These are phyloP conservation scores for Candida corydali DNA, from an alignment of 805 yeast genomes.

Conservation along the genomic window DNA sequence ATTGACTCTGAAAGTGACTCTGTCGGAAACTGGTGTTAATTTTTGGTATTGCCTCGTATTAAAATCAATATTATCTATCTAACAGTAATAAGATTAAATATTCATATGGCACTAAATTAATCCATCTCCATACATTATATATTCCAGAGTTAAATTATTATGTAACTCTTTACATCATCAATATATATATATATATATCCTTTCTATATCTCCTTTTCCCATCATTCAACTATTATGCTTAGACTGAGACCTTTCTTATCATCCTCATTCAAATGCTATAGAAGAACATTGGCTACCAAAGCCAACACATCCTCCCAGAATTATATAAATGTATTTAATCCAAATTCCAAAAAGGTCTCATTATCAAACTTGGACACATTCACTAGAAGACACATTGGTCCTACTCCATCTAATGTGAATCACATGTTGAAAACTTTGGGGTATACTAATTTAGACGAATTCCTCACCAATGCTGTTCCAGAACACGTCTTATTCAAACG, in stretches of 20 bases:
- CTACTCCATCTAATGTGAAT: slow-evolving; percentile 56
- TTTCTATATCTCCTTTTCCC: not conserved
- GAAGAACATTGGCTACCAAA: slow-evolving; percentile 11
- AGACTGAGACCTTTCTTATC: not conserved
- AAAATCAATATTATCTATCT: not conserved
- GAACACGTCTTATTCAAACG: slow-evolving; percentile 67
- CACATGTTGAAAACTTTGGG: slow-evolving; percentile 67
- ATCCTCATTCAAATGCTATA: slow-evolving; percentile 4
- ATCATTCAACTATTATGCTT: not conserved
- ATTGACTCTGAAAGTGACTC: slow-evolving; percentile 1
- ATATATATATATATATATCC: slow-evolving; percentile 1
- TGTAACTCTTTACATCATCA: not conserved
- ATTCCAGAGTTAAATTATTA: slow-evolving; percentile 1
- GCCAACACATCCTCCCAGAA: slow-evolving; percentile 49
- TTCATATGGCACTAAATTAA: not conserved
- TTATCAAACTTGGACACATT: slow-evolving; percentile 66
- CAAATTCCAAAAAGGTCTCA: slow-evolving; percentile 21
- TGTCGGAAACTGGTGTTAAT: too few species aligned
- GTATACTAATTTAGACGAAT: slow-evolving; percentile 61
- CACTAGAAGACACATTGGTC: slow-evolving; percentile 88
- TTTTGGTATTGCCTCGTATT: slow-evolving; percentile 2
- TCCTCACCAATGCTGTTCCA: slow-evolving; percentile 74
- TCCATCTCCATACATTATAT: too few species aligned
- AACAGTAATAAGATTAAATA: too few species aligned
- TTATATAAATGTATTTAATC: slow-evolving; percentile 45